Evolutionary conservation across 2,329 filamentous ascomycete species (phyloP).

Genomic region (Ciborinia camelliae): DNA sequence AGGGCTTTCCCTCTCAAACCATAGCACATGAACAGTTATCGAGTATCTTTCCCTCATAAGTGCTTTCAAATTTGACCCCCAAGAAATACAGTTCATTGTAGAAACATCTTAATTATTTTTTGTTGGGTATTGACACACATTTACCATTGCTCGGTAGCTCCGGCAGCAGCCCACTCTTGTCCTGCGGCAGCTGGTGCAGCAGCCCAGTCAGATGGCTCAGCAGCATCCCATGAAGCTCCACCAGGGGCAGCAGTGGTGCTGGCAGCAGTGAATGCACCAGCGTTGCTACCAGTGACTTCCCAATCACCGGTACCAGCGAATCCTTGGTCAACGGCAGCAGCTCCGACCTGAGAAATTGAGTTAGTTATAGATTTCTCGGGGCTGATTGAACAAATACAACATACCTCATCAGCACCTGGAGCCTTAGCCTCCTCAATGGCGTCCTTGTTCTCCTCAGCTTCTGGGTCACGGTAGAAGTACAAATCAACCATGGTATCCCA

Average conservation of each 20-base stretch:
- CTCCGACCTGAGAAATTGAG: conserved; percentile 49
- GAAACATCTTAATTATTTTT: conserved; percentile 27
- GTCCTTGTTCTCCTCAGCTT: conserved; percentile 99
- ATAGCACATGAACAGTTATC: conserved; percentile 44
- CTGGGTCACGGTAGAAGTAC: conserved; percentile 99
- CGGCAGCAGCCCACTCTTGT: conserved; percentile 53
- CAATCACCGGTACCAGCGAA: conserved; percentile 74
- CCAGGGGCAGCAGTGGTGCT: conserved; percentile 61
- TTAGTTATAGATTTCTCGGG: conserved; percentile 1
- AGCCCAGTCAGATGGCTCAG: conserved; percentile 46
- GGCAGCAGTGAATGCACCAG: conserved; percentile 53
- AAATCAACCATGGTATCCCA: conserved; percentile 99
- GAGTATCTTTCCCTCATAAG: conserved; percentile 99
- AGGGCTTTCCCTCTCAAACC: conserved; percentile 90
- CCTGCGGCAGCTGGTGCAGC: conserved; percentile 46
- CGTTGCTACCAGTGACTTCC: conserved; percentile 64
- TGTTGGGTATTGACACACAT: conserved; percentile 23
- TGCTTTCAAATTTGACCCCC: conserved; percentile 61
- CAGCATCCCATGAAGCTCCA: conserved; percentile 60
- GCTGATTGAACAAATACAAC: background rate
- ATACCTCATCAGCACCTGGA: conserved; percentile 69
- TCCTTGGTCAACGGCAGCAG: conserved; percentile 73
- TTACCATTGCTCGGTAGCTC: conserved; percentile 41
- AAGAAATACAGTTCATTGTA: conserved; percentile 30
- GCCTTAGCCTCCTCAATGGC: conserved; percentile 85